These are phyloP conservation scores for Neurospora sp. DNA, from an alignment of 495 filamentous ascomycete species.

Conservation along the genomic window DNA sequence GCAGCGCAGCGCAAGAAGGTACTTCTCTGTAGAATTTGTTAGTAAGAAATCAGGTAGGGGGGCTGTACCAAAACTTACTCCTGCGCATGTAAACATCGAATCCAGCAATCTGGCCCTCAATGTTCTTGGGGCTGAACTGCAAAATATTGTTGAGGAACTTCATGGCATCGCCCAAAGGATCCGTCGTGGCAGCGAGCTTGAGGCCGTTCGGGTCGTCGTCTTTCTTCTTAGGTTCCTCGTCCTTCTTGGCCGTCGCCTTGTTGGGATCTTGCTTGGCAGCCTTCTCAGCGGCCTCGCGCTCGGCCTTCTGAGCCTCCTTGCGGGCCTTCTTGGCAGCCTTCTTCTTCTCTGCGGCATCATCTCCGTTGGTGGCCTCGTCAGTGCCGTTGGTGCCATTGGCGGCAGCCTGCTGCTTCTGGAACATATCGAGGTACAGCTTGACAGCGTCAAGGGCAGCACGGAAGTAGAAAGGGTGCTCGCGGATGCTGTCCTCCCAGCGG, in stretches of 20 bases:
- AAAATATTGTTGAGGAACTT: conserved; percentile 78
- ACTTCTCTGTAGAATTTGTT: conserved; percentile 50
- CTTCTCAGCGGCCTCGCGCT: conserved; percentile 66
- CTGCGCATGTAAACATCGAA: conserved; percentile 82
- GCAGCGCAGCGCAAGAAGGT: conserved; percentile 75
- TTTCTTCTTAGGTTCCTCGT: conserved; percentile 59
- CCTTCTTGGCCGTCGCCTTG: conserved; percentile 41
- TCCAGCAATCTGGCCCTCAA: conserved; percentile 72
- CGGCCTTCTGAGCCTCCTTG: conserved; percentile 77
- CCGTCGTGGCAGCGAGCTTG: conserved; percentile 64
- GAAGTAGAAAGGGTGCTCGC: conserved; percentile 87
- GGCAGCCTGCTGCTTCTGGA: conserved; percentile 57
- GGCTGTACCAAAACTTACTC: conserved; percentile 41
- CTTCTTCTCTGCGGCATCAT: conserved; percentile 66
- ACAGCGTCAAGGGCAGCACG: conserved; percentile 77
- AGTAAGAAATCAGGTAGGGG: not conserved
- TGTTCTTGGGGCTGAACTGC: conserved; percentile 69
- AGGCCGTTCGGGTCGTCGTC: conserved; percentile 79
- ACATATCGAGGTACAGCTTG: conserved; percentile 66
- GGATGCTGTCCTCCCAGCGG: conserved; percentile 83
- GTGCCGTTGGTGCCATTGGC: conserved; percentile 44
- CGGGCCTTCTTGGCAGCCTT: conserved; percentile 93
- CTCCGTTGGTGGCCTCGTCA: conserved; percentile 36
- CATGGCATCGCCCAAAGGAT: conserved; percentile 75
- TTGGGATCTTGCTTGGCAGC: conserved; percentile 65